These are phyloP conservation scores for Yamadazyma membranifaciens DNA, from an alignment of 1,139 yeast genomes.

Conservation along the genomic window DNA sequence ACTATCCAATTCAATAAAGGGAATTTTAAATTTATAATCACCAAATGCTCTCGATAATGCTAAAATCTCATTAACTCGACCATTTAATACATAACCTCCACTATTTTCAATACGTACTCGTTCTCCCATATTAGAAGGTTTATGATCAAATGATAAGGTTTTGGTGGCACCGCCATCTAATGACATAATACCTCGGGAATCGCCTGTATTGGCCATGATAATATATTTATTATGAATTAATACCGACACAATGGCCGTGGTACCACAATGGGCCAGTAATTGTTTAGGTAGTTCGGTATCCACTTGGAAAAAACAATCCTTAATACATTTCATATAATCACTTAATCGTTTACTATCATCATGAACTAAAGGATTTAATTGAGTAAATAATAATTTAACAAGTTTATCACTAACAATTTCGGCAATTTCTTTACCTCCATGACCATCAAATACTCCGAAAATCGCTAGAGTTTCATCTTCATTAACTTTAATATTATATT, in stretches of 20 bases:
- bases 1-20: slow-evolving; percentile 33
- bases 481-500: slow-evolving; percentile 51
- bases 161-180: slow-evolving; percentile 51
- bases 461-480: slow-evolving; percentile 51
- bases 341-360: slow-evolving; percentile 9
- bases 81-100: slow-evolving; percentile 68
- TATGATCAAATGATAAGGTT: slow-evolving; percentile 70
- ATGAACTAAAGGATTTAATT: slow-evolving; percentile 19
- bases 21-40: slow-evolving; percentile 64
- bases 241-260: slow-evolving; percentile 62
- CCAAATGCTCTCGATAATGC: slow-evolving; percentile 79
- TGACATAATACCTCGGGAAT: slow-evolving; percentile 65
- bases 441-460: slow-evolving; percentile 79
- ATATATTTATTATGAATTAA: slow-evolving; percentile 49
- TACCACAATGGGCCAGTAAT: slow-evolving; percentile 54
- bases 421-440: slow-evolving; percentile 69
- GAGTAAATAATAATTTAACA: slow-evolving; percentile 31
- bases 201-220: slow-evolving; percentile 71
- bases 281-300: slow-evolving; percentile 56
- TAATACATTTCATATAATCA: slow-evolving; percentile 34
- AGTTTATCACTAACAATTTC: slow-evolving; percentile 48
- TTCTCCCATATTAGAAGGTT: slow-evolving; percentile 76
- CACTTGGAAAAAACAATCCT: slow-evolving; percentile 54
- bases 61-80: slow-evolving; percentile 69
- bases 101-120: slow-evolving; percentile 68